Percentiles rank a stretch among this genome's conserved stretches.
Conservation (phyloP, 305 asterid genomes). For the Fraxinus ornus region DNA sequence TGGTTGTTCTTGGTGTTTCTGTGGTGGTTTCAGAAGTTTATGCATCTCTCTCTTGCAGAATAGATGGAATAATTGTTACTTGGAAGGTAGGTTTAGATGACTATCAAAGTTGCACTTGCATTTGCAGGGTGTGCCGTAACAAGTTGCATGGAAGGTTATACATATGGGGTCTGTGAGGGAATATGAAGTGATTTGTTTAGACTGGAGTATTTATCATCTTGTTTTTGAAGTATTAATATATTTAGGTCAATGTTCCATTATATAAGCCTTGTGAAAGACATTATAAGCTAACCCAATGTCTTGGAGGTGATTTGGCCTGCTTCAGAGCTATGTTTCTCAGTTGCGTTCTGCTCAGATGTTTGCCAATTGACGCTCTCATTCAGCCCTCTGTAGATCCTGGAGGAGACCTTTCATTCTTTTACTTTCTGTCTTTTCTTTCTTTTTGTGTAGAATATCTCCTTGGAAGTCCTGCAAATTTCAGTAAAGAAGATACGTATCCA, state of each 20-base stretch:
- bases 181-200: neutral
- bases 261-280: neutral
- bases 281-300: neutral
- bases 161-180: neutral
- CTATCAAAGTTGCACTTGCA: neutral
- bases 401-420: neutral
- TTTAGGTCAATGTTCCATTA: neutral
- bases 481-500: neutral
- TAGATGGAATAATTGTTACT: neutral
- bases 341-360: neutral
- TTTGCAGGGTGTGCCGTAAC: neutral
- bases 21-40: neutral
- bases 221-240: neutral
- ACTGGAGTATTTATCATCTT: neutral
- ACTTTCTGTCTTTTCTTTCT: neutral
- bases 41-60: constrained; percentile 2
- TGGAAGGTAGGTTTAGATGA: neutral
- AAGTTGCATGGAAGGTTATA: neutral
- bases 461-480: neutral
- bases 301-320: neutral
- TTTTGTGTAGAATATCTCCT: neutral
- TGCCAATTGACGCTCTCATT: neutral
- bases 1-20: neutral
- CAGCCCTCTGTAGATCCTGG: neutral
- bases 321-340: neutral